These are phyloP conservation scores for Aphanomyces astaci DNA, from an alignment of 352 stramenopile species.

Conservation along the genomic window DNA sequence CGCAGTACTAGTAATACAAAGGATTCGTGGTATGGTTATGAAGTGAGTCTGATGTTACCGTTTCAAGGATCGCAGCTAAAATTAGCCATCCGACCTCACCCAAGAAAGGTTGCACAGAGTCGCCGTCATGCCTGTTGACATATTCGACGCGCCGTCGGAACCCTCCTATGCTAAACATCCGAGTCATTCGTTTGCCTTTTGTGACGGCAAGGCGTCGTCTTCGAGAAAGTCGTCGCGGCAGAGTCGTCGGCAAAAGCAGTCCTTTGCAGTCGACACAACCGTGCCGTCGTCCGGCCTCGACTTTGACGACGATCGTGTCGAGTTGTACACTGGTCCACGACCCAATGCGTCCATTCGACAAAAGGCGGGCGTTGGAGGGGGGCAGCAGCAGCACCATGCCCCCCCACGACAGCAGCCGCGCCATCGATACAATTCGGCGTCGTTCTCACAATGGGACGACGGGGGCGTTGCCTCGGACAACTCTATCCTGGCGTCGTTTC, in stretches of 20 bases:
- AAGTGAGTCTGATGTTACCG: too few relatives aligned
- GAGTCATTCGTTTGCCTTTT: conserved; percentile 5
- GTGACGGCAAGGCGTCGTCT: neutral
- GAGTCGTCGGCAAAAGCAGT: neutral
- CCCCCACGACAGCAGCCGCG: neutral
- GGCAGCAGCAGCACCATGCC: neutral
- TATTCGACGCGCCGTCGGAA: neutral
- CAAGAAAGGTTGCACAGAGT: neutral
- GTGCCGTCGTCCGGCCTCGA: neutral
- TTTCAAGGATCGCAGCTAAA: neutral
- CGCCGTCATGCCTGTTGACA: neutral
- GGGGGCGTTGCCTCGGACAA: neutral
- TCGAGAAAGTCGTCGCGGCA: neutral
- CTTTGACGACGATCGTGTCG: neutral
- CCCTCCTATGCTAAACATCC: neutral
- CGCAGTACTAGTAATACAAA: too few relatives aligned
- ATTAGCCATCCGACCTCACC: neutral
- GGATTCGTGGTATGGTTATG: too few relatives aligned
- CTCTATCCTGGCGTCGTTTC: conserved; percentile 22
- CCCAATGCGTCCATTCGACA: neutral
- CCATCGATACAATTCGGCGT: neutral
- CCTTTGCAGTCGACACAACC: neutral
- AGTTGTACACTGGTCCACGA: neutral
- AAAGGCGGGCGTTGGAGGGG: neutral
- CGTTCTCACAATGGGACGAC: conserved; percentile 5